A percentile compares a stretch with the other conserved stretches of the same genome.
phyloP scores from a whole-genome alignment of 2,329 filamentous ascomycete genomes.

The Parafenestella ontariensis region DNA sequence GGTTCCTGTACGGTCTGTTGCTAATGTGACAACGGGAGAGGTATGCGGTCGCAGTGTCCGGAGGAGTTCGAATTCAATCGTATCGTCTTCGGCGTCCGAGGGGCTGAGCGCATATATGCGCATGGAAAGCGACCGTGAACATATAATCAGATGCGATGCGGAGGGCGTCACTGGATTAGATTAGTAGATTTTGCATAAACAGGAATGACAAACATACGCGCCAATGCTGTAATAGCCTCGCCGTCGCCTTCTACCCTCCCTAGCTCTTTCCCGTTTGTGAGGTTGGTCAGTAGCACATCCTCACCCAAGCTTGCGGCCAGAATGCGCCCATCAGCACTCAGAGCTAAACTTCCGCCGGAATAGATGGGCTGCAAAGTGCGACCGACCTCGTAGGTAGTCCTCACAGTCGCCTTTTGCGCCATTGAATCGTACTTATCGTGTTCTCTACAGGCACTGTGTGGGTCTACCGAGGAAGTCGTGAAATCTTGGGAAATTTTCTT shows the following conservation, averaged over 20 bases:
- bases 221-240: constrained; percentile 78
- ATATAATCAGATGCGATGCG: constrained; percentile 85
- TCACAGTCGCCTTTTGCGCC: constrained; percentile 65
- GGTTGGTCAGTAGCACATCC: constrained; percentile 85
- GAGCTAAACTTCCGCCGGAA: constrained; percentile 84
- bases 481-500: constrained; percentile 43
- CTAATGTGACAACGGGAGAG: constrained; percentile 85
- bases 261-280: constrained; percentile 81
- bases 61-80: constrained; percentile 67
- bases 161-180: constrained; percentile 76
- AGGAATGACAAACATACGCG: constrained; percentile 54
- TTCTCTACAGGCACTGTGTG: background rate
- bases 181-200: constrained; percentile 9
- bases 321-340: constrained; percentile 81
- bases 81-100: constrained; percentile 64
- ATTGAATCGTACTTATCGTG: constrained; percentile 38
- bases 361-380: constrained; percentile 91
- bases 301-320: constrained; percentile 91
- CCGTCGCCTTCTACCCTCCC: constrained; percentile 81
- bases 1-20: constrained; percentile 86
- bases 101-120: constrained; percentile 79
- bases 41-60: constrained; percentile 88
- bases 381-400: constrained; percentile 87
- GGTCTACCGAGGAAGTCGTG: constrained; percentile 7
- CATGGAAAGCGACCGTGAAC: constrained; percentile 96